Evolutionary conservation across 768 basidiomycete genomes (phyloP), one percentile per base, ranked within the genome.

Genomic region (Rhodotorula babjevae): DNA sequence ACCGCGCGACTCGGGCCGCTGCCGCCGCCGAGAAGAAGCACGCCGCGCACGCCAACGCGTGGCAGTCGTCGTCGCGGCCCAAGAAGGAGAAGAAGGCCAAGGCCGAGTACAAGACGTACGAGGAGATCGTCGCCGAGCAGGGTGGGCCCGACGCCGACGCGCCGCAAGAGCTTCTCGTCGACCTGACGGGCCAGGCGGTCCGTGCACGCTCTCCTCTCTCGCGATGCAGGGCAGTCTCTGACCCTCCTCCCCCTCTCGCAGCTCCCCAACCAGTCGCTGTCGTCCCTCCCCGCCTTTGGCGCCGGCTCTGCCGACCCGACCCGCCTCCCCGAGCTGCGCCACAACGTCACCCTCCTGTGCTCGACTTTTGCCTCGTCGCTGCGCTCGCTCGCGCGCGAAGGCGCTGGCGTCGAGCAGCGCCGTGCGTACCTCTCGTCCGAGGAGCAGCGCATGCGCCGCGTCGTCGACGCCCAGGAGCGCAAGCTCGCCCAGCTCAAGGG

Each of bases 21-120:
- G 25, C 53, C 15, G 60, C 56, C 15, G 44, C 27, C n/a, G 50
- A 21, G 44, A 60, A 59, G 49, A 66, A 58, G 63, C 61, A 31
- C 36, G 52, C 42, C n/a, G 60, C 57, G 65, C 62, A 59, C 29
- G 56, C 72, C 7, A 31, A 68, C 65, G 84, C 65, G 83, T 86
- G 87, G 77, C 84, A 82, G 44, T 82, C 84, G 44, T 82, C 84
- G 57, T 58, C 73, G 82, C 87, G 77, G 87, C 79, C 56, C 80
- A 70, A 65, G 77, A 89, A 77, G 83, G 87, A 78, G 85, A 90
- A 25, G 89, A 93, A 71, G 85, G 87, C 86, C 31, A 92, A 87
- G 81, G 83, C 93, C 47, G 88, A 92, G 79, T 93, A 97, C 83
- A 96, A 95, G 85, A 93, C 93, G 0, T 99, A 97, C 79, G 96